Percentiles rank a stretch among this genome's conserved stretches.
Conservation (phyloP, 148 eudicot species). For the Salicornia ramosissima region DNA sequence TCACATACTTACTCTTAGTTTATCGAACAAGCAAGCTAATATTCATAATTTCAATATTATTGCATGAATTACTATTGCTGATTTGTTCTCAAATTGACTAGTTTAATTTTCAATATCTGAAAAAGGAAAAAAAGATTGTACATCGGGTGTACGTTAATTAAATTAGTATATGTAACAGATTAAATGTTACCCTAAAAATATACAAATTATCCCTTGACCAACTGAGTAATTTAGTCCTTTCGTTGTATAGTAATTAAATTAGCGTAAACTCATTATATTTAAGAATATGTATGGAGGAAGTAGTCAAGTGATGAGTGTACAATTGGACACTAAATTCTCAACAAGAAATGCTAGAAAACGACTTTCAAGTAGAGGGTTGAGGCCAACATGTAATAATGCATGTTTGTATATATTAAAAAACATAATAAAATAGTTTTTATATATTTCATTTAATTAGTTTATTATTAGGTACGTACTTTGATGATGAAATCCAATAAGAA, state of each 20-base stretch:
- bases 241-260: background rate
- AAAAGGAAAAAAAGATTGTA: no score
- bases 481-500: conserved; percentile 9
- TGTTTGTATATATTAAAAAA: conserved; percentile 16
- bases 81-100: conserved; percentile 9
- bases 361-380: conserved; percentile 9
- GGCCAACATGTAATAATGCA: conserved; percentile 24
- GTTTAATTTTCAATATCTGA: background rate
- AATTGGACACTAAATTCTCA: background rate
- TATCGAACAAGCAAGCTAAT: background rate
- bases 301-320: background rate
- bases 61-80: background rate
- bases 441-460: background rate
- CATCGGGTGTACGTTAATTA: no score
- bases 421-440: background rate
- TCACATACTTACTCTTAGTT: background rate
- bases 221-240: no score
- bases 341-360: conserved; percentile 5
- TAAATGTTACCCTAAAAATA: no score
- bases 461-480: conserved; percentile 7
- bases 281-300: no score
- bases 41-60: background rate
- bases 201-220: no score
- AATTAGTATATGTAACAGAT: no score
- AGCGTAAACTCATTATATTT: no score